Percentiles rank a stretch among this genome's conserved stretches.
These are phyloP conservation scores for Globisporangium splendens DNA, from an alignment of 352 stramenopile species.

Conservation along the genomic window DNA sequence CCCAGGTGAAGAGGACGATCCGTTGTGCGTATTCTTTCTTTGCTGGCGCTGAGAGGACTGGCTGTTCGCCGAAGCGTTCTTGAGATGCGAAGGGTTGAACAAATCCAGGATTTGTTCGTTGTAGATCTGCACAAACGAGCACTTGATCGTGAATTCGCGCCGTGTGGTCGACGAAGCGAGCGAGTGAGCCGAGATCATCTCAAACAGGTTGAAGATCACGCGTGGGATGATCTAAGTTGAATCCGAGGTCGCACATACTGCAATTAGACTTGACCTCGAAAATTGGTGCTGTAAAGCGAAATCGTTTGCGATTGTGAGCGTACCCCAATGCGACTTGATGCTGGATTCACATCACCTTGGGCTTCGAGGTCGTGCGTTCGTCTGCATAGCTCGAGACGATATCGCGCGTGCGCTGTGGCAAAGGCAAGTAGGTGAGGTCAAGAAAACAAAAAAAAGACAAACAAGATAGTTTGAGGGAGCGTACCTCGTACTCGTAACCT, in stretches of 20 bases:
- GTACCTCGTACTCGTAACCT: slow-evolving; percentile 54
- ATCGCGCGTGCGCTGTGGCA: slow-evolving; percentile 7
- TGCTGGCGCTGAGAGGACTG: not conserved
- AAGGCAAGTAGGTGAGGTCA: not conserved
- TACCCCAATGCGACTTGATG: slow-evolving; percentile 28
- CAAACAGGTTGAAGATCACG: slow-evolving; percentile 41
- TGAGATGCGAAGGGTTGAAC: slow-evolving; percentile 39
- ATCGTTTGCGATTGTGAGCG: slow-evolving; percentile 2
- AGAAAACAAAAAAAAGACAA: no score
- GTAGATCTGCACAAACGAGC: slow-evolving; percentile 90
- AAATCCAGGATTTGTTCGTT: slow-evolving; percentile 86
- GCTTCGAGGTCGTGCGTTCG: slow-evolving; percentile 15
- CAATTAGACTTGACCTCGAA: no score
- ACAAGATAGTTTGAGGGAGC: no score
- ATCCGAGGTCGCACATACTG: not conserved
- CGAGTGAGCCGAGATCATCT: slow-evolving; percentile 19
- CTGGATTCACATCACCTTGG: slow-evolving; percentile 13
- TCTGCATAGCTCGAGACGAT: not conserved
- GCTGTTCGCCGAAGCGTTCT: not conserved
- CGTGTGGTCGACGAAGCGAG: slow-evolving; percentile 3
- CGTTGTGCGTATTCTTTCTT: not conserved
- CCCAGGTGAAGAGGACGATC: slow-evolving; percentile 3
- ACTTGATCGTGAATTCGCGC: slow-evolving; percentile 46
- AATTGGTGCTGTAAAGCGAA: no score
- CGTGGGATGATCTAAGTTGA: slow-evolving; percentile 39